Evolutionary conservation across 257 asterid genomes (phyloP).

Genomic region (Solanum arcanum): DNA sequence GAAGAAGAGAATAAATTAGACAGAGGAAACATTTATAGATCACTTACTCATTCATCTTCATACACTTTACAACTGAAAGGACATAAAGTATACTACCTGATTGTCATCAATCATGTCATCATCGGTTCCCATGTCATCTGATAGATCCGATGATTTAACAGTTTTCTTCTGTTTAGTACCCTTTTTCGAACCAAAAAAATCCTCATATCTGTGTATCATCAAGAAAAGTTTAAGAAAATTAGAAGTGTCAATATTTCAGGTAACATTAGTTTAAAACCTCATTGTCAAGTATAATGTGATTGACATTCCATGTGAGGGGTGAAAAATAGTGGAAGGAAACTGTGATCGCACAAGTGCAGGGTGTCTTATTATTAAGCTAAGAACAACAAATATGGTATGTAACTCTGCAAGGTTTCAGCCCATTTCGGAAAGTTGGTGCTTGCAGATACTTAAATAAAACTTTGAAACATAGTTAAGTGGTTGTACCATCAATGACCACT

Average conservation of each 20-base stretch:
- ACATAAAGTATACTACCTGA: conserved; percentile 22
- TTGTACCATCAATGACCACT: neutral
- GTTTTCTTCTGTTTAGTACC: conserved; percentile 35
- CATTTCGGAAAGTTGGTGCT: neutral
- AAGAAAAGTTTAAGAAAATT: neutral
- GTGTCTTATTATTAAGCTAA: neutral
- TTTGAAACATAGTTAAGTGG: neutral
- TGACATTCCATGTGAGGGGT: neutral
- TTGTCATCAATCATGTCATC: conserved; percentile 17
- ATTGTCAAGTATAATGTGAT: neutral
- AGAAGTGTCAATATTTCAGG: neutral
- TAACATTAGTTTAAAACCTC: neutral
- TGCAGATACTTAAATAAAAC: neutral
- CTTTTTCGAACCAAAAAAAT: conserved; percentile 52
- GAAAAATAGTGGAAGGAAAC: neutral
- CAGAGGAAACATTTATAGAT: neutral
- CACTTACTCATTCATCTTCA: neutral
- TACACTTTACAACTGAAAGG: neutral
- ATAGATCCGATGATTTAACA: conserved; percentile 24
- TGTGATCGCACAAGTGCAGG: neutral
- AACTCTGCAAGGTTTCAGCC: neutral
- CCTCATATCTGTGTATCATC: conserved; percentile 20
- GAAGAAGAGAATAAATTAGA: neutral
- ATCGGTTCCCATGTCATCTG: conserved; percentile 41
- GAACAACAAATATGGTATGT: neutral